Base-by-base conservation (phyloP, 2,329 filamentous ascomycete genomes). In the Monosporascus sp. region DNA sequence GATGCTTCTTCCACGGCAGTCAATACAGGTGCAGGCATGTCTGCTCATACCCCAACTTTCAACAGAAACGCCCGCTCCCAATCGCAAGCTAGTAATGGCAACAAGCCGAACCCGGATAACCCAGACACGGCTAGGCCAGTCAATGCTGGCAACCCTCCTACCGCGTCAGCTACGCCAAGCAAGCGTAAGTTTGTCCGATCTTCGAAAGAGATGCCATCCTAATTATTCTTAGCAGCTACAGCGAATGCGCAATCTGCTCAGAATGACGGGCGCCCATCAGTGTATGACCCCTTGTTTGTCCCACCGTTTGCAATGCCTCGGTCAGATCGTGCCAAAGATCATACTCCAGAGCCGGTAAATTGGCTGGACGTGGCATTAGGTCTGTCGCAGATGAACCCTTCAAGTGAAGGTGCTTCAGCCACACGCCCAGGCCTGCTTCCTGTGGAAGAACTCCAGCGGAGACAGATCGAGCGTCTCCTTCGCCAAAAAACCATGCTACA, bases 201-300 rank as follows among this genome's bases (percentile, higher is more conserved):
- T 48, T 35, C 18, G 14, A 4, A 43, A 43, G 2, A 35, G 3
- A 31, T 31, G 5, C 49, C 24, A n/a, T 54, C 50, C 60, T 63
- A 51, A 61, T 51, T 54, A 50, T 54, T 18, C 35, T 24, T 43
- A 62, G 56, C 51, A 50, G 58, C 53, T 44, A 49, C 49, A 35
- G 52, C 60, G 43, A 59, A 51, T 55, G 55, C 55, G 26, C 52
- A 53, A 46, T 46, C 65, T 11, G 51, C 60, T 48, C 63, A 63
- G 56, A 63, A 62, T 55, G 63, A 57, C 38, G 64, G 66, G 31
- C 67, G 67, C 41, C 70, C 73, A 57, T 74, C 75, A 72, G 75
- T 78, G 78, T 81, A 81, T 72, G 78, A 54, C 50, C 56, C 59
- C 61, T 57, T 65, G 52, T 55, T 56, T 53, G 46, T 51, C 51